These are phyloP conservation scores for Penicillium coprophilum DNA, from an alignment of 495 filamentous ascomycete species.

Conservation along the genomic window DNA sequence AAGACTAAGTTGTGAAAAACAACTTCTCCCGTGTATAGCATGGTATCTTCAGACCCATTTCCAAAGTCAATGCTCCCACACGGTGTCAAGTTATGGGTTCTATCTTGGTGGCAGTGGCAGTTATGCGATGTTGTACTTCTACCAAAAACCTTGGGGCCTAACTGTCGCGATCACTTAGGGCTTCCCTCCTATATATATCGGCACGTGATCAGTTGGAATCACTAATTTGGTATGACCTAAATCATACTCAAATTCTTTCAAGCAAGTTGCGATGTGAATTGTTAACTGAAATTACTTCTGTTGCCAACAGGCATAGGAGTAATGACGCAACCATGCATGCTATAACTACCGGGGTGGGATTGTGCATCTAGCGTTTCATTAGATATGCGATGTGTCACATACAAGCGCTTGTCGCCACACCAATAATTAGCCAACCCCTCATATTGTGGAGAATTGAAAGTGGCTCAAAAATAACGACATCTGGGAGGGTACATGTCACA, in stretches of 20 bases:
- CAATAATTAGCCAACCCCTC: not conserved
- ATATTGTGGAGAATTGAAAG: not conserved
- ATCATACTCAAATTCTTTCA: not conserved
- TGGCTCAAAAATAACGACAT: not conserved
- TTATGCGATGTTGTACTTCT: not conserved
- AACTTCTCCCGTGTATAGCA: no score
- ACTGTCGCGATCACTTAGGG: not conserved
- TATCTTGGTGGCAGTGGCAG: not conserved
- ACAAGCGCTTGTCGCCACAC: not conserved
- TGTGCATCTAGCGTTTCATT: not conserved
- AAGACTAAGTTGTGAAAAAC: no score
- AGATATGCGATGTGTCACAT: constrained; percentile 3
- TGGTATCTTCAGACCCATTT: no score
- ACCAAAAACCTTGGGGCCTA: not conserved
- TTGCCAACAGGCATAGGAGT: not conserved
- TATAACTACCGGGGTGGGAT: not conserved
- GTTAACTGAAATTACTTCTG: not conserved
- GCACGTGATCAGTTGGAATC: not conserved
- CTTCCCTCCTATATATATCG: not conserved
- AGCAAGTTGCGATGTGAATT: not conserved
- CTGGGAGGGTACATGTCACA: not conserved
- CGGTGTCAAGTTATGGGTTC: not conserved
- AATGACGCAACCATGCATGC: not conserved
- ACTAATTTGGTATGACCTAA: not conserved
- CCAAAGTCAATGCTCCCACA: not conserved